Conservation (phyloP, 108 stramenopile species). For the Skeletonema tropicum region DNA sequence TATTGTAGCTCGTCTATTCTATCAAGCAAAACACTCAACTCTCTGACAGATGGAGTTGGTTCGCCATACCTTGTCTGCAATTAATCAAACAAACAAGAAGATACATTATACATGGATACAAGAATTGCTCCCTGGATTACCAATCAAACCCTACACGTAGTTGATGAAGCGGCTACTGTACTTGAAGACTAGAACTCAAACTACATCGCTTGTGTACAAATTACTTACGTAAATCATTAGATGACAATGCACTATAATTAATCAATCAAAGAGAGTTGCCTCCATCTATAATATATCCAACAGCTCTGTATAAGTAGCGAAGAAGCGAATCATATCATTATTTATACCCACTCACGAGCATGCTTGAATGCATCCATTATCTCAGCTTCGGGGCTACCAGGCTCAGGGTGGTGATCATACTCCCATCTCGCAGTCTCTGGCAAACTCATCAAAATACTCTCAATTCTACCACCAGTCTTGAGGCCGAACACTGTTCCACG, state of each 20-base stretch:
- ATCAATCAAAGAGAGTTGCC: background rate
- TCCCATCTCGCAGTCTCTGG: slow-evolving; percentile 98
- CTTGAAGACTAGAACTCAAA: background rate
- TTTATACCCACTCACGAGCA: slow-evolving; percentile 92
- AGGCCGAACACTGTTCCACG: slow-evolving; percentile 98
- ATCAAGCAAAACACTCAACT: too few relatives aligned
- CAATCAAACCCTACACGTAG: too few relatives aligned
- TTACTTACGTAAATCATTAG: slow-evolving; percentile 2
- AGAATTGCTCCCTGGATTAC: too few relatives aligned
- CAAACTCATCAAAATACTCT: slow-evolving; percentile 98
- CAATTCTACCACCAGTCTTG: slow-evolving; percentile 98
- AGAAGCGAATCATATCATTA: slow-evolving; percentile 2
- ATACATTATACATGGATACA: too few relatives aligned
- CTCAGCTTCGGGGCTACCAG: slow-evolving; percentile 91
- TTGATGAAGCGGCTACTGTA: too few relatives aligned
- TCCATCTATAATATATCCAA: background rate
- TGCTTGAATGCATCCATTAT: slow-evolving; percentile 92
- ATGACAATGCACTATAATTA: background rate
- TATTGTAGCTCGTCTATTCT: too few relatives aligned
- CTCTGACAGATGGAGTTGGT: too few relatives aligned
- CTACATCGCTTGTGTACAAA: background rate
- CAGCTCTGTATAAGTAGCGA: background rate
- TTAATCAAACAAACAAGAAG: too few relatives aligned
- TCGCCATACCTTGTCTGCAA: too few relatives aligned
- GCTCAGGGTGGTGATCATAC: slow-evolving; percentile 88